phyloP scores from a whole-genome alignment of 768 basidiomycete species.

The Tulasnella sp. region DNA sequence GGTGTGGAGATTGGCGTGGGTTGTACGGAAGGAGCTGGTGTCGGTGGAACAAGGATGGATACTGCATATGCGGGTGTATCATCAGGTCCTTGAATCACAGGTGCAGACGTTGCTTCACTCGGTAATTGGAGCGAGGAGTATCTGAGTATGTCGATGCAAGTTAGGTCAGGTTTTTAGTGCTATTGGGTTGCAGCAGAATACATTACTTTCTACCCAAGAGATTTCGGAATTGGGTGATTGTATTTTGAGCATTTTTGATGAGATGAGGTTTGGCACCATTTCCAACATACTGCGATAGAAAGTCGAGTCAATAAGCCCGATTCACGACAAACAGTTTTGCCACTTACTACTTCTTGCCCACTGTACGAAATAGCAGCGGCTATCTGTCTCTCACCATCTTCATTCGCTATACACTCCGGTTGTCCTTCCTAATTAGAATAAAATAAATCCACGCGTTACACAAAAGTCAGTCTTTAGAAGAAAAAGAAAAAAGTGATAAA shows the following conservation, averaged over 20 bases:
- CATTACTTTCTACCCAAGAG: conserved; percentile 90
- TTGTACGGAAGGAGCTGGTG: conserved; percentile 33
- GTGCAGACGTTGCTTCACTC: conserved; percentile 38
- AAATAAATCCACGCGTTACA: background rate
- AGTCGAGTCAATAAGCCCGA: background rate
- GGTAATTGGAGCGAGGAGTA: conserved; percentile 55
- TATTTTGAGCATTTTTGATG: conserved; percentile 88
- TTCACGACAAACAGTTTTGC: background rate
- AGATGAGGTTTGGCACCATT: conserved; percentile 89
- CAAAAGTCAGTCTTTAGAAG: background rate
- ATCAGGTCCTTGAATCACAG: conserved; percentile 44
- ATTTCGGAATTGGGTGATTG: conserved; percentile 89
- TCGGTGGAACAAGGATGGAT: conserved; percentile 62
- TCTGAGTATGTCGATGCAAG: conserved; percentile 27
- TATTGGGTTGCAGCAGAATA: too few species aligned
- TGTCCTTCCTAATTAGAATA: conserved; percentile 56
- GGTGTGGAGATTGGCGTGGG: conserved; percentile 48
- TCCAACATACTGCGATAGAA: conserved; percentile 66
- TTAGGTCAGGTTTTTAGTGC: conserved; percentile 21
- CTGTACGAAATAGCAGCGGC: conserved; percentile 85
- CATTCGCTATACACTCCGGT: conserved; percentile 93
- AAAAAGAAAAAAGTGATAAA: conserved; percentile 1
- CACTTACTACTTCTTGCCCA: conserved; percentile 76
- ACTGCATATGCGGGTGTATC: conserved; percentile 78
- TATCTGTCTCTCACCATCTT: conserved; percentile 97